Base-by-base conservation (phyloP, 805 yeast species). In the Pichia occidentalis region DNA sequence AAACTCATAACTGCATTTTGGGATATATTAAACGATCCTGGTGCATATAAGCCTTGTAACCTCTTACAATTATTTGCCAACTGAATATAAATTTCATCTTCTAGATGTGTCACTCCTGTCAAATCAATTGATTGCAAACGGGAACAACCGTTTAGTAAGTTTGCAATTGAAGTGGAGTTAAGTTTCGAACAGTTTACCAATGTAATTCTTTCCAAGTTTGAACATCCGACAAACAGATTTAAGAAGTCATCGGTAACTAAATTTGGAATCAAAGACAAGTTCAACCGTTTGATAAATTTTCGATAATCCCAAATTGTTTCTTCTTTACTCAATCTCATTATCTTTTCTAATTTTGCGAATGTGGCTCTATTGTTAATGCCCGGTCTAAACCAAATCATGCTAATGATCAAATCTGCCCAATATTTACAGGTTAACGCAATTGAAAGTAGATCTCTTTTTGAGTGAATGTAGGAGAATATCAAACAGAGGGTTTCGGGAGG, bases 11-110 rank as follows among this genome's bases (percentile, higher is more conserved):
- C 68, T 2, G 90, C 83, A 4, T 54, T 63, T 45, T 83, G 84
- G 5, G 82, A 67, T 3, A 90, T 79, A n/a, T 65, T 60, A 25
- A 73, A 74, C 40, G 96, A 87, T 5, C 84, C 85, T 2, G 95
- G 88, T 0, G 92, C 92, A 56, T 87, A 88, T 32, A 88, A 65
- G 1, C 96, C 96, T 61, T 90, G 97, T 31, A 90, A 66, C 32
- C 90, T 64, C 25, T 74, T 71, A 58, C 96, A 88, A 51, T 75
- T 70, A 7, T 55, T 54, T 3, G 95, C 86, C 46, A 90, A 66
- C 6, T 83, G 75, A 21, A 60, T 48, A 42, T 86, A 75, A 5
- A 87, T 76, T 30, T 70, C 76, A 63, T 88, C 96, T n/a, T 70
- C 64, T 21, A 81, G 65, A 44, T 71, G 76, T 29, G 68, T 68